Evolutionary conservation across 768 basidiomycete species (phyloP), one percentile per base, ranked within the genome.

Genomic region (Xerocomellus amylosporus): DNA sequence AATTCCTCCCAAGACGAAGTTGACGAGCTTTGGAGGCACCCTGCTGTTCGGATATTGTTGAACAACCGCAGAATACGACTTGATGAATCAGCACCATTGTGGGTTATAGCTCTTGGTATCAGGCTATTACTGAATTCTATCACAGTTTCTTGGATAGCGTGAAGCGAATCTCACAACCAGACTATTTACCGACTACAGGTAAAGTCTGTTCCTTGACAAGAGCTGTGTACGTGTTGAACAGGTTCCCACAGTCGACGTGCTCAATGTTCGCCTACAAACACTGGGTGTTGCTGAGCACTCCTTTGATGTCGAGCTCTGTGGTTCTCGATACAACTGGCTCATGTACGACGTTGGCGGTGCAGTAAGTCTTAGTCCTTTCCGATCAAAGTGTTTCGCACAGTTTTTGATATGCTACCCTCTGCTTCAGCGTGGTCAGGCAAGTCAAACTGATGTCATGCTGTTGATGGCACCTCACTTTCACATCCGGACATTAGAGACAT

Each of bases 281-380:
- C 71, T 92, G 13, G 90, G 90, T 3, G 84, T 92, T 20, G 81
- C 85, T 53, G 89, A 92, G 60, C 87, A 90, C 64, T 75, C 80
- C 2, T 89, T 90, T 66, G 79, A 84, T 52, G 82, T 90, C 54
- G 77, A 77, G 54, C 78, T 84, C 56, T 81, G 79, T 38, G 84
- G 85, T 3, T 77, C 75, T 52, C 76, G 76, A 40, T 88, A 87
- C 64, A 80, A 84, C 49, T 92, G 90, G 89, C 80, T 84, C 53
- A 74, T 92, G 51, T 93, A 87, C 66, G 90, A 93, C 66, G 90
- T 93, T 36, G 89, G 90, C 38, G 90, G 90, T 43, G 86, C 87
- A 48, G 86, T 90, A 65, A 67, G 87, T 77, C 43, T 43, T 46
- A 17, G 24, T 48, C 17, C 34, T 40, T 50, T 59, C 26, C 49